These are phyloP conservation scores for Metschnikowia proteae DNA, from an alignment of 805 yeast species.

Conservation along the genomic window DNA sequence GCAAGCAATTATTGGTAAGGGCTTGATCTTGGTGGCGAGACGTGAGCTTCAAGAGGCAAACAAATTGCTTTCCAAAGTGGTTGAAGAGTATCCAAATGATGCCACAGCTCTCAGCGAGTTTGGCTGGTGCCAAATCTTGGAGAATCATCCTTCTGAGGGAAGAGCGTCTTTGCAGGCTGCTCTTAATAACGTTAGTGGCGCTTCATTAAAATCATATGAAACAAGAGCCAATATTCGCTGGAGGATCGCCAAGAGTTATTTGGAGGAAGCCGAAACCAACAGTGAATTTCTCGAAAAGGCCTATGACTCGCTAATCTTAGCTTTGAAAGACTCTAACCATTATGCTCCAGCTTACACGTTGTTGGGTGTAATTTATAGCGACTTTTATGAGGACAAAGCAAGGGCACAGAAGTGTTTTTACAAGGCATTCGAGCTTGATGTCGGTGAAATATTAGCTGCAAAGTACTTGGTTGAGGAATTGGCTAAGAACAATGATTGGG, in stretches of 20 bases:
- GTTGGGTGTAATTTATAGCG: conserved; percentile 69
- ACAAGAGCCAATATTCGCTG: conserved; percentile 60
- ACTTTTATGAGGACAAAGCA: conserved; percentile 51
- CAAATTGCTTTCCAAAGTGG: conserved; percentile 48
- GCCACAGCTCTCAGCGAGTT: conserved; percentile 60
- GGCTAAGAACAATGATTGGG: conserved; percentile 73
- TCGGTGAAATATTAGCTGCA: conserved; percentile 73
- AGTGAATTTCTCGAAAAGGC: conserved; percentile 41
- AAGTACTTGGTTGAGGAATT: conserved; percentile 67
- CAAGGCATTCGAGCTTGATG: conserved; percentile 84
- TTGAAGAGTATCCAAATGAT: conserved; percentile 47
- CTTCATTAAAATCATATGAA: conserved; percentile 50
- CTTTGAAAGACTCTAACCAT: conserved; percentile 60
- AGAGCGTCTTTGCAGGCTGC: conserved; percentile 46
- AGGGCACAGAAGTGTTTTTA: conserved; percentile 84
- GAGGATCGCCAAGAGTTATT: conserved; percentile 67
- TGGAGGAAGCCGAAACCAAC: conserved; percentile 27
- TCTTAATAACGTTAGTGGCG: conserved; percentile 43
- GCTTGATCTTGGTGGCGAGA: conserved; percentile 68
- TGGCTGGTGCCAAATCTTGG: conserved; percentile 71
- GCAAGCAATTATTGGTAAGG: conserved; percentile 77
- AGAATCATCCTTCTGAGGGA: conserved; percentile 51
- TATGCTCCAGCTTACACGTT: conserved; percentile 80
- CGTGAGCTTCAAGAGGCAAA: conserved; percentile 55
- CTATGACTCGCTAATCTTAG: conserved; percentile 52